phyloP scores from a whole-genome alignment of 345 rosid species.

The Lepidium didymum region DNA sequence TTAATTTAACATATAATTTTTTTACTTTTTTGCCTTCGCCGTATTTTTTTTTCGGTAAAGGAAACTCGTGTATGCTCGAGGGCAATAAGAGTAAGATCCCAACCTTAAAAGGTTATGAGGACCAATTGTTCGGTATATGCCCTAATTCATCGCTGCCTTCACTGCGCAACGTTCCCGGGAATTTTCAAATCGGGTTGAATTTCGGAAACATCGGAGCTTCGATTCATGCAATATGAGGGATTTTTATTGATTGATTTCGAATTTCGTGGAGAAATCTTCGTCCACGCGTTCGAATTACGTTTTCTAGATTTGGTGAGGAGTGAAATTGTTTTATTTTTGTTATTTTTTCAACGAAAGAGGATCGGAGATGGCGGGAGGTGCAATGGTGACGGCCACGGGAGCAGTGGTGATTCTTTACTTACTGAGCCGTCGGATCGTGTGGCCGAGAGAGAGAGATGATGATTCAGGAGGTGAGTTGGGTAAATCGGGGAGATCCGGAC shows the following conservation, averaged over 20 bases:
- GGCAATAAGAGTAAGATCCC: too few relatives aligned
- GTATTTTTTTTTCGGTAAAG: too few relatives aligned
- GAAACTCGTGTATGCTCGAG: too few relatives aligned
- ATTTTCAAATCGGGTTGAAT: neutral
- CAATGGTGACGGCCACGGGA: constrained; percentile 87
- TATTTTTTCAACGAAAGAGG: neutral
- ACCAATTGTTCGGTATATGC: too few relatives aligned
- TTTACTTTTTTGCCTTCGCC: too few relatives aligned
- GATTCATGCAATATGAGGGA: neutral
- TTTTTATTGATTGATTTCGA: neutral
- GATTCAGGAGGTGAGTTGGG: constrained; percentile 41
- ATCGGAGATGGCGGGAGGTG: constrained; percentile 65
- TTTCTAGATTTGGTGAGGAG: constrained; percentile 14
- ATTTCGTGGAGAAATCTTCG: neutral
- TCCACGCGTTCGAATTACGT: neutral
- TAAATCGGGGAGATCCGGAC: constrained; percentile 53
- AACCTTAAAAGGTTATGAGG: neutral
- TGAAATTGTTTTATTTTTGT: neutral
- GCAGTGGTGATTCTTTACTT: constrained; percentile 61
- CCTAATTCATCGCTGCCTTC: neutral
- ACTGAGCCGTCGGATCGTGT: constrained; percentile 47
- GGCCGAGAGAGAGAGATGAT: constrained; percentile 34
- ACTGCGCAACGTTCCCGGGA: neutral
- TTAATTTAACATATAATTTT: too few relatives aligned
- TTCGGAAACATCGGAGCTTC: neutral